Percentiles rank a stretch among this genome's conserved stretches.
These are phyloP conservation scores for Pestalotiopsis sp. DNA, from an alignment of 2,329 filamentous ascomycete species.

Conservation along the genomic window DNA sequence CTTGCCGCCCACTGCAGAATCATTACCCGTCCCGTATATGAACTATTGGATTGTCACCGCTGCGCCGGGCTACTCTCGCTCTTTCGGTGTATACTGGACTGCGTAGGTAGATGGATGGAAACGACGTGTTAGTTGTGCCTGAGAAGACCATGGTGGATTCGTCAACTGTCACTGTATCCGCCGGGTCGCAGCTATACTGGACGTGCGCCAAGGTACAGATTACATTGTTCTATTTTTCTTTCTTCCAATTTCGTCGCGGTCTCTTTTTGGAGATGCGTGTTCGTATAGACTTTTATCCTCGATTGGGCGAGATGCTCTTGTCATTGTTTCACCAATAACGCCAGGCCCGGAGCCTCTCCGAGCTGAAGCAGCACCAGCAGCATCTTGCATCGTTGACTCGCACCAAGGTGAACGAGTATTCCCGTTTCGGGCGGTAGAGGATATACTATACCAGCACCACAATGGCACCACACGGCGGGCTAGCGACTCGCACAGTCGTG, in stretches of 20 bases:
- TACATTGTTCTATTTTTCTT: too few relatives aligned
- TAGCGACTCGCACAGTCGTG: background rate
- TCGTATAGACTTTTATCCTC: background rate
- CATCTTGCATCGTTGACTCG: background rate
- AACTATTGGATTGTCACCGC: background rate
- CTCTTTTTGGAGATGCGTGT: too few relatives aligned
- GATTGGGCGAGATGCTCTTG: background rate
- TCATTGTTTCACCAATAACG: background rate
- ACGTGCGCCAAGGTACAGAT: too few relatives aligned
- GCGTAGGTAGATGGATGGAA: background rate
- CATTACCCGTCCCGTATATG: background rate
- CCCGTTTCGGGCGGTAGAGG: background rate
- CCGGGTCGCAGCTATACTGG: too few relatives aligned
- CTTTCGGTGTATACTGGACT: background rate
- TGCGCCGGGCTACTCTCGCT: background rate
- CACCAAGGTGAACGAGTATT: background rate
- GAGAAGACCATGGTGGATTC: background rate
- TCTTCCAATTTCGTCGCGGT: too few relatives aligned
- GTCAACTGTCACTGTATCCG: too few relatives aligned
- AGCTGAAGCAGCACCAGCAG: background rate
- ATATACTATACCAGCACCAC: conserved; percentile 6
- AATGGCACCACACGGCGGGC: background rate
- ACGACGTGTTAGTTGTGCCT: background rate
- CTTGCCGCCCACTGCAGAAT: background rate
- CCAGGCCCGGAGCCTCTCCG: background rate